Conservation (phyloP, 768 basidiomycete genomes). For the Mycena latifolia region DNA sequence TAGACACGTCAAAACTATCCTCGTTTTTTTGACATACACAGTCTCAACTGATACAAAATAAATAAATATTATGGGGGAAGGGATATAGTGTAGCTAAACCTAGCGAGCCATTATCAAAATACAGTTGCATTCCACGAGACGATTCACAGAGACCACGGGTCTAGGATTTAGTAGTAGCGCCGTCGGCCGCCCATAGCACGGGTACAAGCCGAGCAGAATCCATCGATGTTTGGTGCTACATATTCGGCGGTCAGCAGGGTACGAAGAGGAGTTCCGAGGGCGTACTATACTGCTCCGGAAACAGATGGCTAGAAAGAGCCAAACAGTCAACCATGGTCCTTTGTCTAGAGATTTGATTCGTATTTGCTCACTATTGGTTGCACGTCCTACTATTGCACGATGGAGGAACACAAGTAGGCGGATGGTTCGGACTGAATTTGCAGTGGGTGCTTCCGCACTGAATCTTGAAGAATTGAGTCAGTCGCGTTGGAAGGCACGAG, state of each 20-base stretch:
- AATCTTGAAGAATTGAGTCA: slow-evolving; percentile 49
- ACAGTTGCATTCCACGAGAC: slow-evolving; percentile 12
- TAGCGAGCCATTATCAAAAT: slow-evolving; percentile 18
- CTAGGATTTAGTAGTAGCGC: slow-evolving; percentile 12
- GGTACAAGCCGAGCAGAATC: slow-evolving; percentile 54
- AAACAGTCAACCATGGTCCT: slow-evolving; percentile 9
- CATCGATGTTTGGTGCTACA: slow-evolving; percentile 58
- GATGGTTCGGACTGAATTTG: slow-evolving; percentile 68
- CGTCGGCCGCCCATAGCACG: too few species aligned
- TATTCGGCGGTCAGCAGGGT: slow-evolving; percentile 5
- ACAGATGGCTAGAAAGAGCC: slow-evolving; percentile 50
- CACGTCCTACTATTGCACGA: slow-evolving; percentile 59
- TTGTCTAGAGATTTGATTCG: background rate
- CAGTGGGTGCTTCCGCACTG: slow-evolving; percentile 59
- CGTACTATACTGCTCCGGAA: slow-evolving; percentile 62
- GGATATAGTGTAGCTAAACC: slow-evolving; percentile 11
- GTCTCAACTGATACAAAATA: background rate
- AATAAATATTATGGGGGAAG: slow-evolving; percentile 1
- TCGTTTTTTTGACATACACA: background rate
- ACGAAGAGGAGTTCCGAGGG: background rate
- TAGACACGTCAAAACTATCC: slow-evolving; percentile 5
- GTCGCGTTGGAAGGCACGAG: background rate
- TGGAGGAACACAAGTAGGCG: slow-evolving; percentile 53
- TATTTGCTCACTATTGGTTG: slow-evolving; percentile 64
- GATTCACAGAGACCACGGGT: slow-evolving; percentile 9